Percentiles rank a stretch among this genome's conserved stretches.
Evolutionary conservation across 306 rosid genomes (phyloP).

Genomic region (Cucurbita moschata): DNA sequence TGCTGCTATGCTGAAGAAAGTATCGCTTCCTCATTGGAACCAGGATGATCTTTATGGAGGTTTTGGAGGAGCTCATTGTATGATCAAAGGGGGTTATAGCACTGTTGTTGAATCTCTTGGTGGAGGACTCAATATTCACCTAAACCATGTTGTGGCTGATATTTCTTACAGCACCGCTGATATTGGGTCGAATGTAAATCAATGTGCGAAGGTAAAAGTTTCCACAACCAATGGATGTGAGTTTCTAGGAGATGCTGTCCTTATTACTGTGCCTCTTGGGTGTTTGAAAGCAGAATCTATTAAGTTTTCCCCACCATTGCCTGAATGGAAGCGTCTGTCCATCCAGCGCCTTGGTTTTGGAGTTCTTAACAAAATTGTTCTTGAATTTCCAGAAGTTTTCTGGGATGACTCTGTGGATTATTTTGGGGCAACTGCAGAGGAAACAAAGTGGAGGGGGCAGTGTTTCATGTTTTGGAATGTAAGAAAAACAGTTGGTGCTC

Average conservation of each 20-base stretch:
- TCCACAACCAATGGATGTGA: constrained; percentile 59
- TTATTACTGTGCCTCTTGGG: constrained; percentile 89
- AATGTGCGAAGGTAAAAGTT: constrained; percentile 47
- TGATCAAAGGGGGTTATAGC: constrained; percentile 98
- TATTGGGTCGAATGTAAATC: constrained; percentile 15
- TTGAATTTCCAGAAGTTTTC: constrained; percentile 85
- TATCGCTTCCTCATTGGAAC: constrained; percentile 97
- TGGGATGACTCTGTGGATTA: constrained; percentile 99
- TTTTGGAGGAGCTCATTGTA: constrained; percentile 99
- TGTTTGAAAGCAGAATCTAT: constrained; percentile 89
- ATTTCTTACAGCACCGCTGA: constrained; percentile 52
- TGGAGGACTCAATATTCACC: constrained; percentile 56
- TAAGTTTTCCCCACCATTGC: constrained; percentile 80
- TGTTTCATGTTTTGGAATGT: constrained; percentile 99
- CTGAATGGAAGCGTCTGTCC: constrained; percentile 82
- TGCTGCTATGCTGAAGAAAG: constrained; percentile 84
- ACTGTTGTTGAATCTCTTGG: constrained; percentile 80
- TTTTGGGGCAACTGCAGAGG: constrained; percentile 98
- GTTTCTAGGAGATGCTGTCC: constrained; percentile 78
- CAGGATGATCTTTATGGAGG: constrained; percentile 99
- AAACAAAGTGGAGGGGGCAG: constrained; percentile 72
- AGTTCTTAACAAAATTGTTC: constrained; percentile 78
- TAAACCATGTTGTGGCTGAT: constrained; percentile 68
- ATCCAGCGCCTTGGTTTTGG: constrained; percentile 91
- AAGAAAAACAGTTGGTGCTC: constrained; percentile 92